phyloP scores from a whole-genome alignment of 179 eudicot species.

The Patellifolia procumbens region DNA sequence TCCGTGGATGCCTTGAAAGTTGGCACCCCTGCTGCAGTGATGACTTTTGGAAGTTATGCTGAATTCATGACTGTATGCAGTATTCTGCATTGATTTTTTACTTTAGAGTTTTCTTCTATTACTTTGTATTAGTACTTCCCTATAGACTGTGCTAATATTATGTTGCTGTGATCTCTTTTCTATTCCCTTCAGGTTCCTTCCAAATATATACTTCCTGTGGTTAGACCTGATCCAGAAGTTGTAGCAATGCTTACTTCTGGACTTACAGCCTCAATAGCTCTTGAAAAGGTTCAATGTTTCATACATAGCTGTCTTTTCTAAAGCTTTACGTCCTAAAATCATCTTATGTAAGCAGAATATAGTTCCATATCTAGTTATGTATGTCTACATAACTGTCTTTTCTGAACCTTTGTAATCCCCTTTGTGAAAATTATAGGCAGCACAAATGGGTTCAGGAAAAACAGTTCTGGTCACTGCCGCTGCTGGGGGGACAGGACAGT shows the following conservation, averaged over 20 bases:
- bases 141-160: not conserved
- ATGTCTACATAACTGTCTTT: not conserved
- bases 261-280: slow-evolving; percentile 94
- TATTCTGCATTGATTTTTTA: slow-evolving; percentile 2
- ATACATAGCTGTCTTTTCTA: slow-evolving; percentile 1
- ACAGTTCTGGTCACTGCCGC: slow-evolving; percentile 96
- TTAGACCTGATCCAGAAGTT: slow-evolving; percentile 94
- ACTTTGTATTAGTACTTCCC: slow-evolving; percentile 4
- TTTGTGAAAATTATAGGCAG: slow-evolving; percentile 59
- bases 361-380: not conserved
- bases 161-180: not conserved
- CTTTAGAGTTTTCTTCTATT: not conserved
- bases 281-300: slow-evolving; percentile 64
- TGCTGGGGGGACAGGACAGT: slow-evolving; percentile 99
- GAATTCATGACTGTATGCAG: slow-evolving; percentile 72
- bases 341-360: not conserved
- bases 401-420: not conserved
- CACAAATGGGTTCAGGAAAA: slow-evolving; percentile 77
- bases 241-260: slow-evolving; percentile 99
- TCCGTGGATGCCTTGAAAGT: slow-evolving; percentile 59
- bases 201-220: slow-evolving; percentile 87
- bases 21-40: slow-evolving; percentile 90
- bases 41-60: slow-evolving; percentile 94
- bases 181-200: slow-evolving; percentile 66
- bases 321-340: not conserved